These are phyloP conservation scores for Limnanthes douglasii DNA, from an alignment of 345 rosid genomes.

Conservation along the genomic window DNA sequence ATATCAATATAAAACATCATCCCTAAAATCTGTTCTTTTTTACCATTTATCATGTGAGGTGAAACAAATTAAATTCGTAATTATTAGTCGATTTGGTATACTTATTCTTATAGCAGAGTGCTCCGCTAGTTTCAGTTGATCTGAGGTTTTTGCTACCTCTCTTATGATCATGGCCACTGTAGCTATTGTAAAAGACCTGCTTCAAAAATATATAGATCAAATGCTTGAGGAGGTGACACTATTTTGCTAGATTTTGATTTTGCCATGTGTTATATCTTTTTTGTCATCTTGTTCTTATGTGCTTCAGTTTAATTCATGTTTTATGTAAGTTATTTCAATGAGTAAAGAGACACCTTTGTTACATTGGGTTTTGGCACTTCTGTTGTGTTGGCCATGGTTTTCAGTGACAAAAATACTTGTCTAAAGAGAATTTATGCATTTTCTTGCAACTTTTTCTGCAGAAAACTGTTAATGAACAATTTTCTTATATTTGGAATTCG, in stretches of 20 bases:
- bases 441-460: constrained; percentile 13
- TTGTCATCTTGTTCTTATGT: too few relatives aligned
- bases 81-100: too few relatives aligned
- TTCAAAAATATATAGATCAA: constrained; percentile 25
- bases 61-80: too few relatives aligned
- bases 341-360: background rate
- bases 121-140: background rate
- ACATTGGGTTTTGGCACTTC: background rate
- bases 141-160: constrained; percentile 1
- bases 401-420: background rate
- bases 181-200: constrained; percentile 24
- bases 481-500: too few relatives aligned
- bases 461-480: constrained; percentile 20
- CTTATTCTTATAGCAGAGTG: too few relatives aligned
- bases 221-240: constrained; percentile 28
- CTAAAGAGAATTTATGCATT: background rate
- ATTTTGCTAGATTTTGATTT: background rate
- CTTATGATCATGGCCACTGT: constrained; percentile 25
- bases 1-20: too few relatives aligned
- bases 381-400: background rate
- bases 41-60: too few relatives aligned
- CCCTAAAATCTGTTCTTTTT: too few relatives aligned
- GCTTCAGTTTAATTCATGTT: too few relatives aligned
- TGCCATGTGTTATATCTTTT: background rate
- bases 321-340: background rate